phyloP scores from a whole-genome alignment of 345 rosid genomes.

The Toxicodendron radicans region DNA sequence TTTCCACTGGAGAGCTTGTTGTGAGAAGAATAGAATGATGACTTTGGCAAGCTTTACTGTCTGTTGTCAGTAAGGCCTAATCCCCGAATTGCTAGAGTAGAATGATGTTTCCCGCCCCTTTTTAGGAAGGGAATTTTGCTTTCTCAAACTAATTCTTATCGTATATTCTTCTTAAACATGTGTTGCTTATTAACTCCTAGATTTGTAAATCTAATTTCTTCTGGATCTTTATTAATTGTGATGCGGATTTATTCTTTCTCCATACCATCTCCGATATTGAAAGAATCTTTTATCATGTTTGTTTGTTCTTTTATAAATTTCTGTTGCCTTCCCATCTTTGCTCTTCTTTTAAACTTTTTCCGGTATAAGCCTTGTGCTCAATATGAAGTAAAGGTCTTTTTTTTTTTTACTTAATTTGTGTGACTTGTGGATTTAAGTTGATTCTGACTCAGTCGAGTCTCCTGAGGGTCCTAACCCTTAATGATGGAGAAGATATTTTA shows the following conservation, averaged over 20 bases:
- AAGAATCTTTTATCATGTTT: neutral
- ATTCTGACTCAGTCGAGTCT: neutral
- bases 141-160: constrained; percentile 20
- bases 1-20: constrained; percentile 22
- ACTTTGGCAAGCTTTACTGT: constrained; percentile 13
- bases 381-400: no score
- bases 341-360: neutral
- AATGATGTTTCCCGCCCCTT: constrained; percentile 31
- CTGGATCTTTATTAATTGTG: constrained; percentile 10
- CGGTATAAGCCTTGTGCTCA: no score
- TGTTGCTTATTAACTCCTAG: constrained; percentile 10
- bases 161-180: constrained; percentile 16
- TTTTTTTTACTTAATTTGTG: neutral
- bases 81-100: constrained; percentile 23
- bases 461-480: neutral
- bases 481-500: neutral
- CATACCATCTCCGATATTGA: neutral
- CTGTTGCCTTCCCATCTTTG: neutral
- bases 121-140: constrained; percentile 33
- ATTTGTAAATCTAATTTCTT: constrained; percentile 23
- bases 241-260: constrained; percentile 19
- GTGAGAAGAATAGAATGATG: constrained; percentile 11
- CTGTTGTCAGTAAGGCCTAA: constrained; percentile 23
- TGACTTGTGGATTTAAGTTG: neutral
- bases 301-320: neutral